Conservation (phyloP, 2,329 filamentous ascomycete species). For the Aspergillus sp. region DNA sequence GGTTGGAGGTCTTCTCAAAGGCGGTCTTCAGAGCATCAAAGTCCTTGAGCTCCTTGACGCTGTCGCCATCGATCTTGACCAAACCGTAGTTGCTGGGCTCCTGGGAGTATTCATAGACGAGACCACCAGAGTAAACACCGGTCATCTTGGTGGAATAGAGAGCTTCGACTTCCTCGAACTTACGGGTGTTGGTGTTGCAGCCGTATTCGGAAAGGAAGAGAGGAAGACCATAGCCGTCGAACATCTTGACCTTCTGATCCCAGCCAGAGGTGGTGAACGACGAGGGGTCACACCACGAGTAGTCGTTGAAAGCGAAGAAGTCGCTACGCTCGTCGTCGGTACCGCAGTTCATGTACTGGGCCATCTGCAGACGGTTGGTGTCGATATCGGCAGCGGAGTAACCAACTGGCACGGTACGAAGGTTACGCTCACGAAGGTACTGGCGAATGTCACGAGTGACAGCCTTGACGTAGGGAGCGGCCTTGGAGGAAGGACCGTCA, state of each 20-base stretch:
- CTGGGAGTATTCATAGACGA: constrained; percentile 94
- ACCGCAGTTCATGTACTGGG: constrained; percentile 90
- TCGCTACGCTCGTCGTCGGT: constrained; percentile 75
- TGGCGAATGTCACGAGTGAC: constrained; percentile 69
- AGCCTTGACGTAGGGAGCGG: constrained; percentile 70
- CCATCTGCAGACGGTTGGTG: constrained; percentile 78
- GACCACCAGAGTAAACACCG: constrained; percentile 82
- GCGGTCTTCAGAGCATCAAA: constrained; percentile 53
- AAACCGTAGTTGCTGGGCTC: constrained; percentile 76
- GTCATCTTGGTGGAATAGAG: constrained; percentile 83
- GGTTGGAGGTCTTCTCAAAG: constrained; percentile 45
- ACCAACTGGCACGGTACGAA: constrained; percentile 65
- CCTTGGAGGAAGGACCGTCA: constrained; percentile 55
- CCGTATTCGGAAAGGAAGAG: constrained; percentile 95
- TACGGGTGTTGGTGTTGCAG: constrained; percentile 73
- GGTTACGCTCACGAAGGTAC: constrained; percentile 57
- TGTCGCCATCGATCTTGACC: constrained; percentile 55
- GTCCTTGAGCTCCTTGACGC: constrained; percentile 54
- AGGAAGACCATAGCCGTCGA: constrained; percentile 76
- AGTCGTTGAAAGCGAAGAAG: constrained; percentile 85
- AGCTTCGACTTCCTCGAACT: constrained; percentile 71
- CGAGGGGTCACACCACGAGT: constrained; percentile 69
- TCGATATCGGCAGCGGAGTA: constrained; percentile 71
- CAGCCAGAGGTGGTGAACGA: constrained; percentile 71
- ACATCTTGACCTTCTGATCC: constrained; percentile 83